phyloP scores from a whole-genome alignment of 2,329 filamentous ascomycete genomes.

The Albifimbria verrucaria region DNA sequence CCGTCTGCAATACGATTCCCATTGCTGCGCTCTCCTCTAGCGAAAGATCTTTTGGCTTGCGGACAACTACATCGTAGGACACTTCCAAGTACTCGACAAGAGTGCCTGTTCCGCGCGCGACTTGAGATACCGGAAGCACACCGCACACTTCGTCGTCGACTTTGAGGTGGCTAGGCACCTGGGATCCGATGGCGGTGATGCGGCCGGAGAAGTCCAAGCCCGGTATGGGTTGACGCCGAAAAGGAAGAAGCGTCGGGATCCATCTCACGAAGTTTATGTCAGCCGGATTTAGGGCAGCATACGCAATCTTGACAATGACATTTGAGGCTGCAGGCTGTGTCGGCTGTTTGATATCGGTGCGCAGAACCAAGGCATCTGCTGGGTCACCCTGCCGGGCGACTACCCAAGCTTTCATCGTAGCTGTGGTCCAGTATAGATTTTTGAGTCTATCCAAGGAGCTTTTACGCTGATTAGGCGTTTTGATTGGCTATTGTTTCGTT shows the following conservation, averaged over 20 bases:
- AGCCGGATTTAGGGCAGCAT: not conserved
- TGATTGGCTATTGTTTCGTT: not conserved
- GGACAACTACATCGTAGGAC: not conserved
- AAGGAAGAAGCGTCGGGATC: not conserved
- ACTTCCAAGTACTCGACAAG: not conserved
- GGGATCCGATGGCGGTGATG: not conserved
- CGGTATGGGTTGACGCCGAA: not conserved
- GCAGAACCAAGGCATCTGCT: not conserved
- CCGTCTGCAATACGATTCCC: not conserved
- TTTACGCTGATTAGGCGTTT: not conserved
- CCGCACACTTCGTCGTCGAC: not conserved
- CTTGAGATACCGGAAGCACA: not conserved
- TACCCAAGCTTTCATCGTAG: not conserved
- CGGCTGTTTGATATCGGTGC: not conserved
- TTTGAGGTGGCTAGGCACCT: not conserved
- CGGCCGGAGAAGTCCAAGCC: not conserved
- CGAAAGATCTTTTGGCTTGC: not conserved
- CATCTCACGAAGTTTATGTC: not conserved
- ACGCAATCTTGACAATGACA: not conserved
- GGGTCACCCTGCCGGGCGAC: not conserved
- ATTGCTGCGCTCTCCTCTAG: not conserved
- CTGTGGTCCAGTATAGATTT: not conserved
- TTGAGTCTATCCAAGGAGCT: not conserved
- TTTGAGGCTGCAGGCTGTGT: not conserved
- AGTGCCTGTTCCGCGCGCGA: not conserved